Evolutionary conservation across 2,329 filamentous ascomycete genomes (phyloP).

Genomic region (Exophiala xenobiotica): DNA sequence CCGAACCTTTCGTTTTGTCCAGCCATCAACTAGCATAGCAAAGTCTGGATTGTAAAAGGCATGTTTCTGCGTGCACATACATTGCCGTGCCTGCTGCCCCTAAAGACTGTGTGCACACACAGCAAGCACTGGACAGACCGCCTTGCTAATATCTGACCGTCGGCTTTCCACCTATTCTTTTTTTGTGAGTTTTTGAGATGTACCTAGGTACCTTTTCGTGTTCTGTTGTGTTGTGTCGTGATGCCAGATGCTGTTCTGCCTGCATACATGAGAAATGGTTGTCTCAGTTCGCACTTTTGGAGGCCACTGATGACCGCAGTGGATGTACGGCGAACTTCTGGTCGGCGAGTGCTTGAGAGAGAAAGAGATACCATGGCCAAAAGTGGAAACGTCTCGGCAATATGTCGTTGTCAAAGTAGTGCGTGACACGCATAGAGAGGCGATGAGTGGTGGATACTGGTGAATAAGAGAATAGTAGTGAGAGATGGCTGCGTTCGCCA

Average conservation of each 20-base stretch:
- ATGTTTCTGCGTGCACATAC: background rate
- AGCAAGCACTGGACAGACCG: background rate
- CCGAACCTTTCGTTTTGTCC: background rate
- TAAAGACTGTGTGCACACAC: no score
- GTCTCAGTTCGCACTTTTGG: background rate
- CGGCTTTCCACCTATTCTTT: slow-evolving; percentile 30
- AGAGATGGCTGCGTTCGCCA: background rate
- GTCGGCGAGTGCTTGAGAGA: no score
- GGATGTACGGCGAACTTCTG: no score
- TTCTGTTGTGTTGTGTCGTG: no score
- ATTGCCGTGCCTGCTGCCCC: slow-evolving; percentile 2
- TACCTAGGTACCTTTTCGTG: no score
- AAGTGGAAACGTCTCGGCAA: no score
- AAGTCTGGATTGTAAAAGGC: no score
- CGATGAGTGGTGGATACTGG: background rate
- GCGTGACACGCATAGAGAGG: no score
- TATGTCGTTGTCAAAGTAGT: no score
- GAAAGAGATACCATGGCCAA: no score
- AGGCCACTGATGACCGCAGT: background rate
- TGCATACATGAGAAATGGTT: slow-evolving; percentile 7
- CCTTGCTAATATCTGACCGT: slow-evolving; percentile 7
- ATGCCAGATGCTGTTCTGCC: slow-evolving; percentile 4
- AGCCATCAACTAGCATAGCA: background rate
- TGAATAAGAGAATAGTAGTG: background rate
- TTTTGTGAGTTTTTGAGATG: slow-evolving; percentile 21